A percentile compares a stretch with the other conserved stretches of the same genome.
phyloP scores from a whole-genome alignment of 345 rosid species.

The Eucalyptus fibrosa region DNA sequence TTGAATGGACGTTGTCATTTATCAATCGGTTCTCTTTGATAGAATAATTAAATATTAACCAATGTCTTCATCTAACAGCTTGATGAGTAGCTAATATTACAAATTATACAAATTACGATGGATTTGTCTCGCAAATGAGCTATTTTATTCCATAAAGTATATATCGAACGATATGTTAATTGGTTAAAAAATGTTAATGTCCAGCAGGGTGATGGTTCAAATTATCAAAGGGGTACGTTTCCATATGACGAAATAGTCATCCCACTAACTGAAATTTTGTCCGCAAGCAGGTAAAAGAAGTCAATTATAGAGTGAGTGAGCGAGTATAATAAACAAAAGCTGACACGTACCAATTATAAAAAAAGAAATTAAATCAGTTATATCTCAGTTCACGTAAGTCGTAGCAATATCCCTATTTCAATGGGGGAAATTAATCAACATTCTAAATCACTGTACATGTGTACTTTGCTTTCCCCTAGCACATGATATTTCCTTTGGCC shows the following conservation, averaged over 20 bases:
- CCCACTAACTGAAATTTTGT: not conserved
- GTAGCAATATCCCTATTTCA: not conserved
- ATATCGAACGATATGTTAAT: not conserved
- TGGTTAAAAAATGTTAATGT: not conserved
- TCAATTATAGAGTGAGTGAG: not conserved
- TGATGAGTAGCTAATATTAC: not conserved
- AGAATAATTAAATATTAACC: too few relatives aligned
- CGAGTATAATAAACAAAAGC: not conserved
- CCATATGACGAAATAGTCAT: not conserved
- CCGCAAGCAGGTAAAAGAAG: not conserved
- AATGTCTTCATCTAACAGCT: not conserved
- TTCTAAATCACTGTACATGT: not conserved
- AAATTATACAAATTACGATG: not conserved
- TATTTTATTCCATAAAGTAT: not conserved
- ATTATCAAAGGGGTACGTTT: not conserved
- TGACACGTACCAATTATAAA: not conserved
- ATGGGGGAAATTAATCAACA: not conserved
- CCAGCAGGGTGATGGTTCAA: not conserved
- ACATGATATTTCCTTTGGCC: not conserved
- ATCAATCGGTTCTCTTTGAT: not conserved
- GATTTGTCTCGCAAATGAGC: not conserved
- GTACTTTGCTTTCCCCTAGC: not conserved
- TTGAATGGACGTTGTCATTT: not conserved
- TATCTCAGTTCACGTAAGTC: not conserved
- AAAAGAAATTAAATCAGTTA: not conserved